phyloP scores from a whole-genome alignment of 2,329 filamentous ascomycete species.

The Mariannaea sp. region DNA sequence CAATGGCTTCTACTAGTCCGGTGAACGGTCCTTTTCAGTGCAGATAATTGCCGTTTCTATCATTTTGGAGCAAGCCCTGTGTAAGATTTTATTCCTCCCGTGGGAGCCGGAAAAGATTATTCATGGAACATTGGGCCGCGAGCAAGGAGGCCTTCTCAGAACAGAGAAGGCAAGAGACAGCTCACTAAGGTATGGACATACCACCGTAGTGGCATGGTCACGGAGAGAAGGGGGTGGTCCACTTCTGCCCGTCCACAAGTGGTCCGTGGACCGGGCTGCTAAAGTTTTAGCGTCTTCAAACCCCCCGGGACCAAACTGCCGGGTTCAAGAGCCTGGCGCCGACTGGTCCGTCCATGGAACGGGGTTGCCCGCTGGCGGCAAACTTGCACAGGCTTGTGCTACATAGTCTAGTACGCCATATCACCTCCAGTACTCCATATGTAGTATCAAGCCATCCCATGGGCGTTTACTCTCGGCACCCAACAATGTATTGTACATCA shows the following conservation, averaged over 20 bases:
- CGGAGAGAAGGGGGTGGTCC: constrained; percentile 12
- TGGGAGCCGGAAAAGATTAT: no score
- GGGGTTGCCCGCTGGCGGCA: constrained; percentile 10
- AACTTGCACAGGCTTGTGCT: constrained; percentile 3
- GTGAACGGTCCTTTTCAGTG: no score
- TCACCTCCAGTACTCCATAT: background rate
- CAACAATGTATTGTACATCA: no score
- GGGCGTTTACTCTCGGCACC: background rate
- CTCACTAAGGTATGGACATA: no score
- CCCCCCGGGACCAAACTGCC: constrained; percentile 44
- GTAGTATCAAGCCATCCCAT: background rate
- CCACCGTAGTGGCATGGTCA: no score
- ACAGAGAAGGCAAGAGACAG: constrained; percentile 4
- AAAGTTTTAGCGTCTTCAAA: constrained; percentile 38
- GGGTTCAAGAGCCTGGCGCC: constrained; percentile 31
- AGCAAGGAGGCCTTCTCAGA: background rate
- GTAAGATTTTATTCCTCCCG: no score
- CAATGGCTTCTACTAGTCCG: background rate
- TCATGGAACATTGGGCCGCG: no score
- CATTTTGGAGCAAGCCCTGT: no score
- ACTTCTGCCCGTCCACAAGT: constrained; percentile 27
- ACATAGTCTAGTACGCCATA: no score
- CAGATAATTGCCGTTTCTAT: no score
- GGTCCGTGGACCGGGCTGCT: constrained; percentile 34
- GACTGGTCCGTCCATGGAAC: constrained; percentile 30